Evolutionary conservation across 805 yeast species (phyloP), one percentile per base, ranked within the genome.

Genomic region (Wickerhamomyces queroliae): DNA sequence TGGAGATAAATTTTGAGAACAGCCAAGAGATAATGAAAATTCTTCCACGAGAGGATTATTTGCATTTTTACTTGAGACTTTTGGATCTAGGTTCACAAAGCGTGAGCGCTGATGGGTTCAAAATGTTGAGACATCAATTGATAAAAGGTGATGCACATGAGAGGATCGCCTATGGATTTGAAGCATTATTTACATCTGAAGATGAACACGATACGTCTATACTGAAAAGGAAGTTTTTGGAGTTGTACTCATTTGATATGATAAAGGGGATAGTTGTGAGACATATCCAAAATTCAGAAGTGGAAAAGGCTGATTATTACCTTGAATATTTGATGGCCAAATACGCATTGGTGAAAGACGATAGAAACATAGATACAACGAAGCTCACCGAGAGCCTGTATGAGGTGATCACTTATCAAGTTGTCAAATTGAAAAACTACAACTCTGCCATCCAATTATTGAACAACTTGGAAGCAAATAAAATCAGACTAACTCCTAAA

Each of bases 401-500:
- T 27, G 52, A 47, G 28, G 36, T 43, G 22, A 39, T 50, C 13
- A 42, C 44, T n/a, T 49, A 42, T 37, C 45, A 40, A 16, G 38
- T 53, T 2, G 39, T 45, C 1, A 34, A 30, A 7, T 9, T 46
- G 35, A 49, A 53, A 15, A 45, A 44, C 24, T 45, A 49, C 26
- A 34, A 34, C 11, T 21, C 44, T 2, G 35, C 46, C 0, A n/a
- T 50, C 9, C 22, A 23, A 2, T 36, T 52, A 7, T 23, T 53
- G 21, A 33, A 41, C 2, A 42, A 41, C 12, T 46, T 53, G 49
- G 27, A 33, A 8, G 35, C 22, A 18, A 45, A 42, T 13, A 33
- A 34, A 3, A 24, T 48, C n/a, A 37, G 39, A 11, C 12, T 50
- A 3, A 38, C 53, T 1, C 41, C 47, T 19, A 45, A 38, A n/a